These are phyloP conservation scores for Tolypocladium sp. DNA, from an alignment of 2,329 filamentous ascomycete species.

Conservation along the genomic window DNA sequence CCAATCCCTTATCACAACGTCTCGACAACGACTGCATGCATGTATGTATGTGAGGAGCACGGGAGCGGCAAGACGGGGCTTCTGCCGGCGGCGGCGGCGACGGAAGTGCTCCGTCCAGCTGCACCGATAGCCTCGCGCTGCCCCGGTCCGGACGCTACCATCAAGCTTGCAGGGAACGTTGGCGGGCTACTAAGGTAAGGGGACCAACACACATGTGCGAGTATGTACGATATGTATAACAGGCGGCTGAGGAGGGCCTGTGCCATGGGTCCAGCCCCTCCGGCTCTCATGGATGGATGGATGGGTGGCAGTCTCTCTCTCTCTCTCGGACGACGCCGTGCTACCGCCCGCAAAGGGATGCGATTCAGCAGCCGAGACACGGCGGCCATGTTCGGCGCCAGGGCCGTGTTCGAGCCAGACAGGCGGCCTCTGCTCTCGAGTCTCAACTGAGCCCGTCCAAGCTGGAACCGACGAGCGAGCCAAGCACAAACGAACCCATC, in stretches of 20 bases:
- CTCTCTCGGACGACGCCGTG: neutral
- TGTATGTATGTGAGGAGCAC: neutral
- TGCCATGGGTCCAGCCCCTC: neutral
- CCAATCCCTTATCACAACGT: neutral
- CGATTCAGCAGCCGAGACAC: neutral
- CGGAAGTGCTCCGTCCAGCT: neutral
- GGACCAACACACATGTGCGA: neutral
- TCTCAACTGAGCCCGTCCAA: neutral
- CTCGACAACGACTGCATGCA: neutral
- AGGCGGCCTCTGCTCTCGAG: neutral
- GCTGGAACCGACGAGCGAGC: neutral
- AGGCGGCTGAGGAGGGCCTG: neutral
- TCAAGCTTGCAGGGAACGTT: neutral
- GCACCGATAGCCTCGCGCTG: too few species aligned
- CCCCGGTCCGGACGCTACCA: neutral
- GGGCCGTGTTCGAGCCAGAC: neutral
- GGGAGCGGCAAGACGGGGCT: neutral
- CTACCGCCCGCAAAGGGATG: neutral
- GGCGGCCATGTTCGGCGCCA: neutral
- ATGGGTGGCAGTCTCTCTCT: neutral
- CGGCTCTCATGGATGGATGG: neutral
- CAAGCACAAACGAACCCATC: neutral
- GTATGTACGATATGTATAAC: too few species aligned
- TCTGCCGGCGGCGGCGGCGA: neutral
- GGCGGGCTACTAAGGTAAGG: too few species aligned